A percentile compares a stretch with the other conserved stretches of the same genome.
Conservation (phyloP, 2,329 filamentous ascomycete genomes). For the Alternaria infectoria region DNA sequence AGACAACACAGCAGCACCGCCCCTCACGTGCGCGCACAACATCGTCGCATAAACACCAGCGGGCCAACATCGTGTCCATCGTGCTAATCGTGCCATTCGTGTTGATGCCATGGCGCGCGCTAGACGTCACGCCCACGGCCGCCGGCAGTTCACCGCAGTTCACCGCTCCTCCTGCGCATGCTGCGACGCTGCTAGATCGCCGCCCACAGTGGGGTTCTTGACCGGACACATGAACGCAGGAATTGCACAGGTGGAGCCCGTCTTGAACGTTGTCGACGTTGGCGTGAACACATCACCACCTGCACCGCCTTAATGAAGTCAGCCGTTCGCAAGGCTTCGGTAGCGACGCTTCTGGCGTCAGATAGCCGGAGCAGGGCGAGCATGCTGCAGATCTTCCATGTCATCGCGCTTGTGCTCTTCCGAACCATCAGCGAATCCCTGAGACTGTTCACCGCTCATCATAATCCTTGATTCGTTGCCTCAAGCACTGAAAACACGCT, state of each 20-base stretch:
- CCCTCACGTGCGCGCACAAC: conserved; percentile 40
- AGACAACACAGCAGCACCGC: conserved; percentile 35
- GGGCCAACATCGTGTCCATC: conserved; percentile 21
- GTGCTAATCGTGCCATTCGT: not conserved
- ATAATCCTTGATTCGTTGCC: conserved; percentile 45
- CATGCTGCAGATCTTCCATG: conserved; percentile 51
- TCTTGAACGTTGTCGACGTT: conserved; percentile 22
- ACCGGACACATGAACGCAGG: conserved; percentile 20
- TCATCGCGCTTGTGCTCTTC: conserved; percentile 47
- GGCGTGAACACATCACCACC: conserved; percentile 46
- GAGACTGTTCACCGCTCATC: conserved; percentile 46
- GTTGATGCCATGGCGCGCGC: conserved; percentile 15
- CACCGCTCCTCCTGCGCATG: conserved; percentile 37
- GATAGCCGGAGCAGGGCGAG: conserved; percentile 45
- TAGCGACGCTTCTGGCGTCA: conserved; percentile 44
- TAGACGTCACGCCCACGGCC: conserved; percentile 34
- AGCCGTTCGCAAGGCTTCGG: conserved; percentile 46
- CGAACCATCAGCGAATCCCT: conserved; percentile 44
- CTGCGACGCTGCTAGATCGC: conserved; percentile 19
- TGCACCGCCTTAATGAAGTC: conserved; percentile 47
- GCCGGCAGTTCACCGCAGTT: conserved; percentile 45
- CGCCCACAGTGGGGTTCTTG: conserved; percentile 21
- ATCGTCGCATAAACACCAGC: conserved; percentile 25
- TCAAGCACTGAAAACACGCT: conserved; percentile 18
- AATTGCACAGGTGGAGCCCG: conserved; percentile 18